Percentiles rank a stretch among this genome's conserved stretches.
These are phyloP conservation scores for Acacia pycnantha DNA, from an alignment of 331 rosid genomes.

Conservation along the genomic window DNA sequence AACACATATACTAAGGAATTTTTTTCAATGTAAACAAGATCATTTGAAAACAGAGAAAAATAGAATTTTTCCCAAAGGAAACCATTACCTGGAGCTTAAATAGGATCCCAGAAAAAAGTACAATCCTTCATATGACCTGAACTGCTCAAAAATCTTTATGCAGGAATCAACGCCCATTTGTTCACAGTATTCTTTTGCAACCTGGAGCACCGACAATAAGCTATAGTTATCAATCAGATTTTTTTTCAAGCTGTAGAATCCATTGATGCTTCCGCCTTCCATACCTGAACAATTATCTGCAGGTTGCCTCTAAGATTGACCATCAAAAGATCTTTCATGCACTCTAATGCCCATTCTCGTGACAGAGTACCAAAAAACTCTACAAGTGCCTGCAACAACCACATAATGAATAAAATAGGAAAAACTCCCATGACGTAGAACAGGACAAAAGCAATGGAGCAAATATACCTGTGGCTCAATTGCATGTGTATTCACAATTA, in stretches of 20 bases:
- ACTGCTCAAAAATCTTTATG: slow-evolving; percentile 96
- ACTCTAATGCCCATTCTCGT: slow-evolving; percentile 97
- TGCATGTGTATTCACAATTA: slow-evolving; percentile 97
- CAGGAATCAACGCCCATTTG: slow-evolving; percentile 93
- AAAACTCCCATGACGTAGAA: not conserved
- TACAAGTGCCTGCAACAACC: slow-evolving; percentile 76
- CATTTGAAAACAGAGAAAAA: slow-evolving; percentile 17
- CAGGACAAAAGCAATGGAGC: slow-evolving; percentile 13
- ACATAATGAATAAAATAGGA: slow-evolving; percentile 23
- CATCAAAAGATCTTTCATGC: slow-evolving; percentile 95
- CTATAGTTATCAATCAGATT: slow-evolving; percentile 16
- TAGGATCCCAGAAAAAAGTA: slow-evolving; percentile 97
- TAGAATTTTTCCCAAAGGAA: slow-evolving; percentile 9
- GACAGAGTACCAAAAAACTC: slow-evolving; percentile 97
- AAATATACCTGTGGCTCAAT: slow-evolving; percentile 90
- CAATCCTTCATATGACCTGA: slow-evolving; percentile 92
- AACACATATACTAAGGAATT: slow-evolving; percentile 20
- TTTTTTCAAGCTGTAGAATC: slow-evolving; percentile 20
- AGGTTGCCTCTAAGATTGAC: slow-evolving; percentile 96
- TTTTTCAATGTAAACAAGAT: not conserved
- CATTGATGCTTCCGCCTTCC: slow-evolving; percentile 3
- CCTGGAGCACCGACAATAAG: slow-evolving; percentile 53
- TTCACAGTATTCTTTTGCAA: slow-evolving; percentile 96
- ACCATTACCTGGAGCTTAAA: slow-evolving; percentile 88
- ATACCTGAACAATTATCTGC: slow-evolving; percentile 98